Conservation (phyloP, 192 early-diverging fungal species). For the Gonapodya sp. region DNA sequence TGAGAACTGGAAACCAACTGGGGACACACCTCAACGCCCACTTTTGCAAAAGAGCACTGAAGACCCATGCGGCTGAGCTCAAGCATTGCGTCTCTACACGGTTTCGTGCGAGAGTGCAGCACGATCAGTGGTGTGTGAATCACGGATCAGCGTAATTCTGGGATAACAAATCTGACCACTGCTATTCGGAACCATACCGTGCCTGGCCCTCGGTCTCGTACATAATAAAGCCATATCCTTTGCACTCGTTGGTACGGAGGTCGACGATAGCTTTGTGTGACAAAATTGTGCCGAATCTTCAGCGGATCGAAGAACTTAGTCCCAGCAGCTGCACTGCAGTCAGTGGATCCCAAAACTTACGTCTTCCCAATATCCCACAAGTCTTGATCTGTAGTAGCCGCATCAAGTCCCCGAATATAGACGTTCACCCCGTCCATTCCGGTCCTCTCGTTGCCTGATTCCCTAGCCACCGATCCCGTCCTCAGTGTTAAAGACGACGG, state of each 20-base stretch:
- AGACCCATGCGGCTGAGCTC: conserved; percentile 54
- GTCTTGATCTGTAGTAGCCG: conserved; percentile 55
- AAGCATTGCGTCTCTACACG: conserved; percentile 43
- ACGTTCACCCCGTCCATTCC: conserved; percentile 38
- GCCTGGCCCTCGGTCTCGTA: conserved; percentile 64
- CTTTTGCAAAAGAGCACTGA: conserved; percentile 67
- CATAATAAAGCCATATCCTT: conserved; percentile 85
- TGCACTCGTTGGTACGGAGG: conserved; percentile 67
- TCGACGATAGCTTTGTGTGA: conserved; percentile 80
- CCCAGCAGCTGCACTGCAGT: conserved; percentile 12
- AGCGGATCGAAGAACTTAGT: not conserved
- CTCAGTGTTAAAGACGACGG: no score
- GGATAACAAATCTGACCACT: no score
- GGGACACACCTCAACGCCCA: conserved; percentile 12
- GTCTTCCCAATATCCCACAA: conserved; percentile 49
- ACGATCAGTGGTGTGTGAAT: not conserved
- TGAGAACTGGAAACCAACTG: conserved; percentile 8
- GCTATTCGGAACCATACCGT: not conserved
- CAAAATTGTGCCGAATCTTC: conserved; percentile 58
- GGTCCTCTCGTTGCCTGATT: no score
- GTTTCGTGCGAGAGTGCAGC: not conserved
- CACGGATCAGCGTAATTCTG: no score
- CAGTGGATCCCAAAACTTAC: conserved; percentile 33
- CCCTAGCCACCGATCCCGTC: no score
- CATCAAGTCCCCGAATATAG: conserved; percentile 68